Evolutionary conservation across 176 grass and related monocot species (phyloP), one percentile per base, ranked within the genome.

Genomic region (Eragrostis curvula): DNA sequence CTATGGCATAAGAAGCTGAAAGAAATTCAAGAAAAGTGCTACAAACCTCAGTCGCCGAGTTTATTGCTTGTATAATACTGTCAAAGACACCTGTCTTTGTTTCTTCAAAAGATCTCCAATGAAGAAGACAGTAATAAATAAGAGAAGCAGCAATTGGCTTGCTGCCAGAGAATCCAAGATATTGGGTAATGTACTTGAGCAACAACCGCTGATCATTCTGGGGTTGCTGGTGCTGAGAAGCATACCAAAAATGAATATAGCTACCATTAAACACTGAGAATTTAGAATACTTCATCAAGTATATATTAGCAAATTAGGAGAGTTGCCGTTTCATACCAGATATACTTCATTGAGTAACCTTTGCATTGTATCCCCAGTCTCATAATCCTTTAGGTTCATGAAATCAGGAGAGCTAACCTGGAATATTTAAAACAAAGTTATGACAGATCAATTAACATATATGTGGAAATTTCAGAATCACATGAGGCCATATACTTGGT

Each of bases 91-190:
- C 79, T 36, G 88, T 94, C 24, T 87, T 94, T 73, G 89, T 53
- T 80, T 66, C 78, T 94, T 94, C 88, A 88, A 94, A 94, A 41
- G 85, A 94, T 88, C 69, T 94, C 83, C 85, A 94, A 40, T 83
- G 81, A 70, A 94, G 57, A 79, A 94, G 74, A 79, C 86, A 94
- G 36, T 88, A 84, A 71, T 86, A 91, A 88, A 91, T 80, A 65
- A 94, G 79, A 88, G 74, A 77, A 70, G 92, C 88, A 82, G 86
- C 63, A 73, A 94, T 83, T 40, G 85, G 88, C 71, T 78, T 63
- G 13, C 57, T 84, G 17, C 84, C 69, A 52, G 63, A 81, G 81
- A 94, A 91, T 64, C 92, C 92, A 75, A 88, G 92, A 83, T 91
- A 66, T 59, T 86, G 85, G 60, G 85, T 80, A 80, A 94, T 86